Base-by-base conservation (phyloP, 805 yeast genomes). In the Wickerhamomyces alni region DNA sequence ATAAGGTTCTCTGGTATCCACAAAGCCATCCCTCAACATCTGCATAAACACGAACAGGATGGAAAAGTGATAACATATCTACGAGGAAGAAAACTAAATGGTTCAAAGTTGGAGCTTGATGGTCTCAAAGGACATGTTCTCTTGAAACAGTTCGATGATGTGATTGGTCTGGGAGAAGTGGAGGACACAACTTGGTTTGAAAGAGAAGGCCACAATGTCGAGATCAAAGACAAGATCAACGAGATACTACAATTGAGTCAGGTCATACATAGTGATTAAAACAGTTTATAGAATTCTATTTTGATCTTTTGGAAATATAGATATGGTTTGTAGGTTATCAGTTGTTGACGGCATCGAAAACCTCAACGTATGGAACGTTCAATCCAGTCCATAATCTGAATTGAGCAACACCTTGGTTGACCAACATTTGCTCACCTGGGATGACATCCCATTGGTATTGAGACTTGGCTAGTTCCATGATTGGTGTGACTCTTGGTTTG, bases 341-440 rank as follows among this genome's bases (percentile, higher is more conserved):
- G 36, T 47, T 48, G 19, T 46, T 59, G 37, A 84, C 91, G 24
- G 86, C 87, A 16, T 74, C 67, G 49, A 73, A 77, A 34, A 82
- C 71, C 17, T 71, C 74, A 25, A 68, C 61, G 60, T 77, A 82
- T 17, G 88, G 87, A 4, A 89, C 81, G 21, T 52, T 62, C 36
- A 70, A 59, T 0, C 83, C 82, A 10, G 84, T 86, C 82, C 94
- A 91, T 41, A 77, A 62, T 46, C 72, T 65, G 58, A 89, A 88
- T 65, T 93, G 99, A 47, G 75, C 86, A 36, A 85, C 80, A 35
- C 97, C 99, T 65, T 93, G 99, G 62, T 85, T 80, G 15, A 89
- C 88, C 47, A 93, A 72, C 93, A 94, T 85, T 54, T 88, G 87
- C 27, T 83, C 78, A 11, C 99, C 99, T 8, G 89, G 84, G 48